Percentiles rank a stretch among this genome's conserved stretches.
Conservation (phyloP, 352 stramenopile species). For the Elongisporangium anandrum region DNA sequence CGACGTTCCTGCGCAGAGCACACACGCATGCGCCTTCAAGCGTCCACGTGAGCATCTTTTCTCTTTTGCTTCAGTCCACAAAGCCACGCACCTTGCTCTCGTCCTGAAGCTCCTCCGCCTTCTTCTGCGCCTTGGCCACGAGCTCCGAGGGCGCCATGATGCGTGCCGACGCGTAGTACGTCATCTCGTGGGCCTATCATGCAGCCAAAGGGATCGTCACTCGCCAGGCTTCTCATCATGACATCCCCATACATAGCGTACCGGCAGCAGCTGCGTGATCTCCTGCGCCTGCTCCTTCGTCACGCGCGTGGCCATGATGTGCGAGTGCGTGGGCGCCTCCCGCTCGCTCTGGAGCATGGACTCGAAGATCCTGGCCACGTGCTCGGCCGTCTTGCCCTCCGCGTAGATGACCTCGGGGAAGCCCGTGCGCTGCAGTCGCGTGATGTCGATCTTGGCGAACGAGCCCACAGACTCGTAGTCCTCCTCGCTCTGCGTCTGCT, state of each 20-base stretch:
- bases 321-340: slow-evolving; percentile 30
- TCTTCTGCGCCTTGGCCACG: slow-evolving; percentile 1
- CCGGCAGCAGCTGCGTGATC: slow-evolving; percentile 33
- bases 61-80: no score
- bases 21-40: slow-evolving; percentile 37
- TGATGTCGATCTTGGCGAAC: slow-evolving; percentile 88
- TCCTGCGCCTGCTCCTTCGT: slow-evolving; percentile 30
- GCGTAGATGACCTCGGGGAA: slow-evolving; percentile 96
- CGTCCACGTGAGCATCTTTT: no score
- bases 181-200: slow-evolving; percentile 32
- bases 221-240: background rate
- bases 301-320: slow-evolving; percentile 86
- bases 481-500: slow-evolving; percentile 18
- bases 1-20: slow-evolving; percentile 95
- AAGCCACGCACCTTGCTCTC: slow-evolving; percentile 11
- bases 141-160: slow-evolving; percentile 60
- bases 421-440: slow-evolving; percentile 80
- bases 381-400: slow-evolving; percentile 89
- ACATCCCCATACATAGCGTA: slow-evolving; percentile 10
- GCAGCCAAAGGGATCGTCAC: slow-evolving; percentile 2
- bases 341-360: slow-evolving; percentile 63
- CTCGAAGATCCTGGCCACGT: slow-evolving; percentile 89
- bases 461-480: slow-evolving; percentile 52
- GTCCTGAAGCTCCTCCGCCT: slow-evolving; percentile 1
- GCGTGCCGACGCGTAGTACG: slow-evolving; percentile 63